Evolutionary conservation across 176 grass and related monocot genomes (phyloP).

Genomic region (Eragrostis nindensis): DNA sequence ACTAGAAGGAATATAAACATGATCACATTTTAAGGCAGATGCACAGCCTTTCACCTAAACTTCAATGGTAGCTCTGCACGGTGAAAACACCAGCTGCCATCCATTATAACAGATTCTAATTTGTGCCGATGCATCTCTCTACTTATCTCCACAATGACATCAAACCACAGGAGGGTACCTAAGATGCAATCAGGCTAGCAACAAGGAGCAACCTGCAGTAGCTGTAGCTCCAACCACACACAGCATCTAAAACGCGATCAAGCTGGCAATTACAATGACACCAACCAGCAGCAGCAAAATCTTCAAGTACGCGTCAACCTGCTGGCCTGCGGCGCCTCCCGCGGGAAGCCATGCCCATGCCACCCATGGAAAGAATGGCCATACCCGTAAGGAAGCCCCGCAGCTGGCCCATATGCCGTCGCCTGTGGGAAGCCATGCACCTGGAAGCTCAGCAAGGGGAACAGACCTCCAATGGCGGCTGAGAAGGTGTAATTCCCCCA

Average conservation of each 20-base stretch:
- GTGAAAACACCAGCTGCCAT: slow-evolving; percentile 17
- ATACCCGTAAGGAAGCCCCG: slow-evolving; percentile 68
- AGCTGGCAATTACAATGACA: slow-evolving; percentile 67
- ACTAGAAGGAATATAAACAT: slow-evolving; percentile 9
- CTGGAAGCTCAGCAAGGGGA: slow-evolving; percentile 86
- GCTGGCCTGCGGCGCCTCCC: slow-evolving; percentile 55
- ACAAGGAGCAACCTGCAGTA: slow-evolving; percentile 31
- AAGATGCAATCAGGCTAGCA: slow-evolving; percentile 53
- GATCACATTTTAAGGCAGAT: slow-evolving; percentile 13
- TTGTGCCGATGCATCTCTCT: slow-evolving; percentile 14
- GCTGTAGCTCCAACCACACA: slow-evolving; percentile 43
- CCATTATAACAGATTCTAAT: slow-evolving; percentile 14
- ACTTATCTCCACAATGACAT: slow-evolving; percentile 33
- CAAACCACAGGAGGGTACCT: slow-evolving; percentile 46
- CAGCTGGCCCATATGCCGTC: slow-evolving; percentile 56
- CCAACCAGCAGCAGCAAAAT: slow-evolving; percentile 62
- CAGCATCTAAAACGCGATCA: slow-evolving; percentile 68
- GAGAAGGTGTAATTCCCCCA: slow-evolving; percentile 93
- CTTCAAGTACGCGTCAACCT: slow-evolving; percentile 69
- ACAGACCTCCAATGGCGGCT: slow-evolving; percentile 74
- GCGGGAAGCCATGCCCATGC: slow-evolving; percentile 69
- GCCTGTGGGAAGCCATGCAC: slow-evolving; percentile 80
- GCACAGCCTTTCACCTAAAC: not conserved
- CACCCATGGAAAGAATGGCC: slow-evolving; percentile 71
- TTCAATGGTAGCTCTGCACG: not conserved